Evolutionary conservation across 2,329 filamentous ascomycete species (phyloP), one percentile per base, ranked within the genome.

Genomic region (Daldinia eschscholtzii): DNA sequence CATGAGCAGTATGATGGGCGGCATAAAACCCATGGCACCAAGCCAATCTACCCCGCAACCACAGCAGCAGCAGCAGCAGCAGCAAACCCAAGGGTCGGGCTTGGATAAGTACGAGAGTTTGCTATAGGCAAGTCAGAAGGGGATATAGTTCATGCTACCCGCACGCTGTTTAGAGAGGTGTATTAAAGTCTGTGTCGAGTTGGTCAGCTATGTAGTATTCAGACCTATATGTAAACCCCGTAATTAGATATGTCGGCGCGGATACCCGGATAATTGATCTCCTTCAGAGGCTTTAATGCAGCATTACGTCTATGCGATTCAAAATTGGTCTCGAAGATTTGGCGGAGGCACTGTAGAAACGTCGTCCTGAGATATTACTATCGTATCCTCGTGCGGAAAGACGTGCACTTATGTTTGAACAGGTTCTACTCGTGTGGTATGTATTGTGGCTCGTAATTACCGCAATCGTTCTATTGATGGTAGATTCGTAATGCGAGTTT

Each of bases 81-180:
- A 77, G 42, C 77, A 74, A 48, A 78, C 80, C 63, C 80, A 75
- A 59, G 69, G 69, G 73, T 84, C 85, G 4, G 88, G 89, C 0
- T 81, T 92, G 79, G 89, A 91, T 79, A 90, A 89, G 80, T 92
- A 91, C 71, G 86, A 90, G 78, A 92, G 90, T 80, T 77, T 92
- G 72, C 78, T 92, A 37, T 63, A 57, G 30, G 70, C 70, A 13
- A 7, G 28, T 13, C 20, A n/a, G 18, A 20, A 12, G 44, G 9
- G 23, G 35, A 33, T 26, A 7, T 42, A 57, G n/a, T 7, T 28
- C 4, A 30, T 39, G 15, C 15, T 20, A 41, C 23, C 13, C 23
- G 35, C 20, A 13, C 46, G 20, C 20, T 39, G 3, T 5, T 39
- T 26, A 7, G 37, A 30, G n/a, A 39, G 44, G 28, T 18, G 20